phyloP scores from a whole-genome alignment of 257 asterid species.

The Jacaranda mimosifolia region DNA sequence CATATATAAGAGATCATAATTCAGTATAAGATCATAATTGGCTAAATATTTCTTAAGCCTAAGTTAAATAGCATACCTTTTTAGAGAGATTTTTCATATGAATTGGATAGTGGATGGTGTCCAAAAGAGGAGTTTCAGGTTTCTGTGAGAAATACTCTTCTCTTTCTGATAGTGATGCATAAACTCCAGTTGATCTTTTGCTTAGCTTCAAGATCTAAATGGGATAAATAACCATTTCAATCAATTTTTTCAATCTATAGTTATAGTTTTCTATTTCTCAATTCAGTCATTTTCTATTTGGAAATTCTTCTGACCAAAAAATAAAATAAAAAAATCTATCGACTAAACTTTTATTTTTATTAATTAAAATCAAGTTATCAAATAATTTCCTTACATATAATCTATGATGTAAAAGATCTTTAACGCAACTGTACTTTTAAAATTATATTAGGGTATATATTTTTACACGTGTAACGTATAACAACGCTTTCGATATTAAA shows the following conservation, averaged over 20 bases:
- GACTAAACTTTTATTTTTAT: no score
- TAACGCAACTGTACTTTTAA: no score
- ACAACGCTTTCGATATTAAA: no score
- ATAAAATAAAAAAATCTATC: no score
- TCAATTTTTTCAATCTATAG: conserved; percentile 35
- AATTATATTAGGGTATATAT: no score
- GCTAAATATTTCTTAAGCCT: background rate
- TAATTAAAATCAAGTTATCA: no score
- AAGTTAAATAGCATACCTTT: conserved; percentile 54
- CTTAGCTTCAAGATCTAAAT: conserved; percentile 44
- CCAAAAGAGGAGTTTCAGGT: conserved; percentile 96
- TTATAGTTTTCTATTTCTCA: no score
- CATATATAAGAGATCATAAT: conserved; percentile 23
- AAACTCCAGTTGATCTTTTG: conserved; percentile 58
- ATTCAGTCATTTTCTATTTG: no score
- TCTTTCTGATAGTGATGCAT: conserved; percentile 74
- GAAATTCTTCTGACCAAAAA: no score
- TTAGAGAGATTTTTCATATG: conserved; percentile 92
- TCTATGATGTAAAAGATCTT: no score
- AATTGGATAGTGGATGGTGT: conserved; percentile 89
- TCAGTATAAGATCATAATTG: background rate
- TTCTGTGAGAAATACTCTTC: conserved; percentile 88
- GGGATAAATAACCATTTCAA: conserved; percentile 39
- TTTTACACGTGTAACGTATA: no score
- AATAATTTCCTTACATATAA: no score